phyloP scores from a whole-genome alignment of 1,139 yeast genomes.

The Magnusiomyces magnusii region DNA sequence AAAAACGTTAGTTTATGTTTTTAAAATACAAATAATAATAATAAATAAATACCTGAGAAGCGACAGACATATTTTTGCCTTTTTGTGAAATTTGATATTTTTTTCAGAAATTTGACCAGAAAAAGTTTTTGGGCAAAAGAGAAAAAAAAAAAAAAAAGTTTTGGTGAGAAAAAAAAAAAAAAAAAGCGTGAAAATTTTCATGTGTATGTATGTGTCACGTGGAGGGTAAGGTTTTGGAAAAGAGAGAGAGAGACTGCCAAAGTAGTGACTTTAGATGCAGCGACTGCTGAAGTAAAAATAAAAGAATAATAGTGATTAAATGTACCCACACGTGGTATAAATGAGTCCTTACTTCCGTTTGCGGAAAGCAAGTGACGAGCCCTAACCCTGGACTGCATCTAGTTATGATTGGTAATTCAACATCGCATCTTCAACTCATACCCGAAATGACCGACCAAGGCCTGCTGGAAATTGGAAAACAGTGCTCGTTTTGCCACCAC shows the following conservation, averaged over 20 bases:
- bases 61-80: constrained; percentile 25
- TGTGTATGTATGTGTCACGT: neutral
- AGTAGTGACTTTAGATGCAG: no score
- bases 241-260: no score
- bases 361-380: neutral
- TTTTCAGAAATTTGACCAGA: neutral
- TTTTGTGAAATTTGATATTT: constrained; percentile 5
- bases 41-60: constrained; percentile 24
- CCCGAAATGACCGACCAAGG: constrained; percentile 27
- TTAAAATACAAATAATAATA: neutral
- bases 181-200: neutral
- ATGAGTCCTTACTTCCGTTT: neutral
- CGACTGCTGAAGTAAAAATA: no score
- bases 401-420: no score
- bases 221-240: neutral
- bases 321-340: no score
- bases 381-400: neutral
- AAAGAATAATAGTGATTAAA: no score
- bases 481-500: constrained; percentile 44
- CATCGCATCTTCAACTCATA: no score
- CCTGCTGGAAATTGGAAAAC: constrained; percentile 47
- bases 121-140: neutral
- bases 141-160: neutral
- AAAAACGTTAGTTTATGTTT: neutral
- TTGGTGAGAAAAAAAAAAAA: neutral